Base-by-base conservation (phyloP, 164 flowering plant species). In the Nymphaea colorata region DNA sequence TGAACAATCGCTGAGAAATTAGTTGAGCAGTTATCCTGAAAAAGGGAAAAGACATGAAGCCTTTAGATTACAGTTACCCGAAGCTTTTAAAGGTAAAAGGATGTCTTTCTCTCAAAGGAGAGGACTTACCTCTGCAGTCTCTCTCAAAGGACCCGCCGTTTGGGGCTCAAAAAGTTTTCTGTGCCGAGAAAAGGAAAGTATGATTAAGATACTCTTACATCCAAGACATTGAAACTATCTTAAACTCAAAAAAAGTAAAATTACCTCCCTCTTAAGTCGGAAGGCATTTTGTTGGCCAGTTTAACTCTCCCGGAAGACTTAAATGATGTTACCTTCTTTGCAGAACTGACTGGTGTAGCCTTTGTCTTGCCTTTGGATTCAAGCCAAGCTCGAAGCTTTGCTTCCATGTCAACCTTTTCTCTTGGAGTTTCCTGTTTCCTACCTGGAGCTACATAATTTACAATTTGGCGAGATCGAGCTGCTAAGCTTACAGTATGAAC, bases 311-410 rank as follows among this genome's bases (percentile, higher is more conserved):
- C 69, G 17, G 85, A 79, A 64, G 77, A 80, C 10, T 64, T 59
- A 68, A 10, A 15, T 11, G 43, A 43, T 53, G n/a, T 71, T 45
- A 66, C 70, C 63, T 83, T 87, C 79, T 79, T 85, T 11, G 74
- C 4, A 47, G 84, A 71, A 43, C 77, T 76, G 18, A 67, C 42
- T 70, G 83, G 76, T 69, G 68, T 51, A 51, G 64, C 4, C 78
- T 83, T 88, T 36, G 88, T 79, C 79, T 92, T 95, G 47, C 96
- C 98, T 79, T 86, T 95, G 5, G 98, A 88, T 80, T 95, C 97
- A 62, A 90, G 92, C 97, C 99, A 95, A 61, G 85, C 84, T 41
- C 69, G 84, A 69, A 95, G 77, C 74, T 87, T 92, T 42, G 82
- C 93, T 74, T 88, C 94, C 98, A 92, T 95, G 69, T 88, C 91